Conservation (phyloP, 2,329 filamentous ascomycete species). For the Penicillium crustosum region DNA sequence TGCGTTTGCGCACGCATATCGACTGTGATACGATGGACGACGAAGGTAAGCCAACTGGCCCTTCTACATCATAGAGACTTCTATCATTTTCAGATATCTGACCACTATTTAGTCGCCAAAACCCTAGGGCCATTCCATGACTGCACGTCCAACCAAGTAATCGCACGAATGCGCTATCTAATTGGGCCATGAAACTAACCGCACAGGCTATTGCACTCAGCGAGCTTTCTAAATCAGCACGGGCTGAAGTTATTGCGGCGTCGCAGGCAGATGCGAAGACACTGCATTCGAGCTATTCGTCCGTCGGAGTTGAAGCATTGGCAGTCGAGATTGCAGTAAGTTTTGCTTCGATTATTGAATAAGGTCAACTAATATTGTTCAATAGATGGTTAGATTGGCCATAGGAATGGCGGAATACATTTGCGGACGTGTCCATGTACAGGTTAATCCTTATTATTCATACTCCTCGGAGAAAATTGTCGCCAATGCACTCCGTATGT, state of each 20-base stretch:
- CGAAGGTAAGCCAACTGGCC: slow-evolving; percentile 37
- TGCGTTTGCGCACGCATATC: slow-evolving; percentile 48
- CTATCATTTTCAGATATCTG: slow-evolving; percentile 1
- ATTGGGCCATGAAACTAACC: not conserved
- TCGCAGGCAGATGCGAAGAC: slow-evolving; percentile 26
- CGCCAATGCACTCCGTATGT: slow-evolving; percentile 52
- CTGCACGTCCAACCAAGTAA: slow-evolving; percentile 57
- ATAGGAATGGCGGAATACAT: slow-evolving; percentile 53
- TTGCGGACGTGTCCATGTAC: slow-evolving; percentile 57
- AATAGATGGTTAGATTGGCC: slow-evolving; percentile 58
- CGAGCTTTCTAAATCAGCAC: slow-evolving; percentile 47
- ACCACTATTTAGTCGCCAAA: slow-evolving; percentile 42
- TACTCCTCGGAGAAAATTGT: slow-evolving; percentile 54
- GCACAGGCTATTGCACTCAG: slow-evolving; percentile 50
- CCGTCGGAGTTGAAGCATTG: slow-evolving; percentile 48
- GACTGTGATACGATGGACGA: slow-evolving; percentile 56
- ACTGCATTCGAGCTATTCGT: slow-evolving; percentile 45
- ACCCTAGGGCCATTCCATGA: slow-evolving; percentile 52
- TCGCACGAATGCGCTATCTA: not conserved
- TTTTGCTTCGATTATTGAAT: not conserved
- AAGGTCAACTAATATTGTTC: not conserved
- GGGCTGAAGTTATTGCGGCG: slow-evolving; percentile 28
- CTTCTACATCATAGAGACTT: not conserved
- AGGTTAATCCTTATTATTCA: slow-evolving; percentile 59
- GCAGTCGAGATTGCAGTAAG: slow-evolving; percentile 58